phyloP scores from a whole-genome alignment of 805 yeast genomes.

The Wickerhamiella parazyma region DNA sequence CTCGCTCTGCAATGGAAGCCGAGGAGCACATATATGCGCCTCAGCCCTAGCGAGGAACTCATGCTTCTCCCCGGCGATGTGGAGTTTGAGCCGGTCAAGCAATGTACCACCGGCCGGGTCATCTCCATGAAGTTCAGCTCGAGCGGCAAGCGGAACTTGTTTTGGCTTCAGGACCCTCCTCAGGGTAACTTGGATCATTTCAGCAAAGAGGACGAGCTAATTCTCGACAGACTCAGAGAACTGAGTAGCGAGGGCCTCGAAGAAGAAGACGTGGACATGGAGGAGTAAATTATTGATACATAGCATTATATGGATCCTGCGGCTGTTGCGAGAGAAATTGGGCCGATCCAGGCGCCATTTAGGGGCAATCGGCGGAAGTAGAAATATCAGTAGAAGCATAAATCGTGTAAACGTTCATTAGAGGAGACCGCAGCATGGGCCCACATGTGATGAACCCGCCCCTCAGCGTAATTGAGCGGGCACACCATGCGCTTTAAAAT shows the following conservation, averaged over 20 bases:
- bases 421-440: no score
- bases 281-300: slow-evolving; percentile 16
- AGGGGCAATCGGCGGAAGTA: no score
- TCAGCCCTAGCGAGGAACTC: slow-evolving; percentile 31
- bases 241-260: slow-evolving; percentile 21
- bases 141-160: slow-evolving; percentile 42
- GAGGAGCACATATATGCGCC: slow-evolving; percentile 30
- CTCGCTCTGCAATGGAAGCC: slow-evolving; percentile 64
- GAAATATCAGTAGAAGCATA: neutral
- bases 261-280: slow-evolving; percentile 27
- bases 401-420: no score
- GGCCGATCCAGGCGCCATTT: no score
- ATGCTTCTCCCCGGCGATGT: slow-evolving; percentile 78
- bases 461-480: no score
- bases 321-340: no score
- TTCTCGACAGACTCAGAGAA: slow-evolving; percentile 36
- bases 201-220: slow-evolving; percentile 43
- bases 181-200: slow-evolving; percentile 44
- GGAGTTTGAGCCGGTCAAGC: slow-evolving; percentile 52
- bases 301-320: slow-evolving; percentile 23
- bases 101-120: slow-evolving; percentile 68
- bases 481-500: no score
- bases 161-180: slow-evolving; percentile 64
- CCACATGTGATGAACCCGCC: no score
- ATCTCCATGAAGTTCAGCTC: slow-evolving; percentile 50